Conservation (phyloP, 129 eudicot genomes). For the Oenanthe sinensis region DNA sequence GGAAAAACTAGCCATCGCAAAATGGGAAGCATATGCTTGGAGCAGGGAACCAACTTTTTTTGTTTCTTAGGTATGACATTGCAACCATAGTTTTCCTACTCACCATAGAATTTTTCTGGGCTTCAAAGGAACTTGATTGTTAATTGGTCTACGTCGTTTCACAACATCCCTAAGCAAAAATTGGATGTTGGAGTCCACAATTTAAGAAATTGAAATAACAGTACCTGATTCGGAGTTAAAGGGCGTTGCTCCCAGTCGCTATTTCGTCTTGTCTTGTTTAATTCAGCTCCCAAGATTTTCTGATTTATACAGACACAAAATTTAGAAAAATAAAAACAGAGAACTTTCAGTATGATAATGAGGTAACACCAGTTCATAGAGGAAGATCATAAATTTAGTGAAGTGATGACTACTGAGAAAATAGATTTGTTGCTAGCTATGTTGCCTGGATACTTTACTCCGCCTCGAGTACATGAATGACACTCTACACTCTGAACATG, state of each 20-base stretch:
- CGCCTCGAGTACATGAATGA: background rate
- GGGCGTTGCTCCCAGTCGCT: slow-evolving; percentile 98
- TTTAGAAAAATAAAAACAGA: background rate
- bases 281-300: slow-evolving; percentile 82
- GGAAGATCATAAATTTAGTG: background rate
- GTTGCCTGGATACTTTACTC: background rate
- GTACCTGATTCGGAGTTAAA: slow-evolving; percentile 61
- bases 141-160: background rate
- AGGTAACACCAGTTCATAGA: background rate
- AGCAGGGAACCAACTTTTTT: background rate
- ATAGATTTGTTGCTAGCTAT: background rate
- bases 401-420: background rate
- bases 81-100: background rate
- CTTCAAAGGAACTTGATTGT: background rate
- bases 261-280: slow-evolving; percentile 89
- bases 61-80: background rate
- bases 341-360: background rate
- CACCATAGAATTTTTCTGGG: background rate
- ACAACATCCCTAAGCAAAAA: background rate
- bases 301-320: slow-evolving; percentile 18
- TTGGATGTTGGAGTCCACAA: background rate
- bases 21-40: background rate
- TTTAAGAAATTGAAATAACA: background rate
- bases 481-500: background rate
- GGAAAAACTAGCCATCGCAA: background rate